Evolutionary conservation across 257 asterid genomes (phyloP).

Genomic region (Vinca minor): DNA sequence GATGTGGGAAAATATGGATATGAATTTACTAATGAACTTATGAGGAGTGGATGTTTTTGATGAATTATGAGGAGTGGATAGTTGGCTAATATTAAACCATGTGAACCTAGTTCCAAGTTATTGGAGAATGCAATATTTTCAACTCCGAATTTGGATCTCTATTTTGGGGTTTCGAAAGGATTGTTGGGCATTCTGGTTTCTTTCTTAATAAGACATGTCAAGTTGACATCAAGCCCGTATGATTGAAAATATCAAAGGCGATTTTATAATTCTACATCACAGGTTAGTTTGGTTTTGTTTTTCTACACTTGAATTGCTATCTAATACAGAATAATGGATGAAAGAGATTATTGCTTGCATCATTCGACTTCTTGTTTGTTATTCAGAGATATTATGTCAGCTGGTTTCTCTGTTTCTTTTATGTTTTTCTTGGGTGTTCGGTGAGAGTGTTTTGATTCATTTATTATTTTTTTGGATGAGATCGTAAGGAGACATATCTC

Average conservation of each 20-base stretch:
- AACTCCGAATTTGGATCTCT: conserved; percentile 2
- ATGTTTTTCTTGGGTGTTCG: not conserved
- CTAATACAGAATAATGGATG: not conserved
- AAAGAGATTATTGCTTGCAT: not conserved
- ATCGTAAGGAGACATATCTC: no score
- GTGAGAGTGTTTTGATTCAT: no score
- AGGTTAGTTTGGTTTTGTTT: not conserved
- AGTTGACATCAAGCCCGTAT: not conserved
- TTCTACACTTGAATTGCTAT: not conserved
- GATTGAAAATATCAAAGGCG: no score
- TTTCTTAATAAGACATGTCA: no score
- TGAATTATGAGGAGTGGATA: no score
- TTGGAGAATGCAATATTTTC: not conserved
- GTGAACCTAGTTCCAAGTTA: not conserved
- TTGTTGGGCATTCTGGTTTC: not conserved
- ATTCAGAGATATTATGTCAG: not conserved
- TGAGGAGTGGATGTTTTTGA: no score
- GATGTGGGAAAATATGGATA: not conserved
- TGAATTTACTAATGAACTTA: not conserved
- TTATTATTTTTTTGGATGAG: no score
- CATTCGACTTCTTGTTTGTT: not conserved
- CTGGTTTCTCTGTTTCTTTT: not conserved
- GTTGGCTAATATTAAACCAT: not conserved
- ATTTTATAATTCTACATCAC: not conserved
- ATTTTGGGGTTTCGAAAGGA: not conserved